Evolutionary conservation across 2,329 filamentous ascomycete species (phyloP).

Genomic region (Septoria petroselini): DNA sequence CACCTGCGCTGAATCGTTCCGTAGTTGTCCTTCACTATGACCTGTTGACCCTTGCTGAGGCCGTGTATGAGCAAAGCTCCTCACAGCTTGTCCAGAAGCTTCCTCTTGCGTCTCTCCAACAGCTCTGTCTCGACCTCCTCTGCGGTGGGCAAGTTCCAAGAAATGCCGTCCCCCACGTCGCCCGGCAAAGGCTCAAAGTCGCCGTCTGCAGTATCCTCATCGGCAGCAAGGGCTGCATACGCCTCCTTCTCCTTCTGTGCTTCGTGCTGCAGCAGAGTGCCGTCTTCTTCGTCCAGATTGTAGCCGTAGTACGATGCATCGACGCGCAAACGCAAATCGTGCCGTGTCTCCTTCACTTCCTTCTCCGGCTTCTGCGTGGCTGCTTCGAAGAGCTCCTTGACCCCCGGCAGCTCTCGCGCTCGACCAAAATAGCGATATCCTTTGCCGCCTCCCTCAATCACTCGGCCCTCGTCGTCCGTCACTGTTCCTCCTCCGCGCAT

Average conservation of each 20-base stretch:
- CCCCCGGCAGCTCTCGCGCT: constrained; percentile 83
- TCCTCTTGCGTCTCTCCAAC: constrained; percentile 77
- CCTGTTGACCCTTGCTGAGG: neutral
- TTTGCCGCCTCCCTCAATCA: constrained; percentile 67
- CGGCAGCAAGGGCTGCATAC: constrained; percentile 62
- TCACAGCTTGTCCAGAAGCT: constrained; percentile 66
- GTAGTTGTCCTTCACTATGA: neutral
- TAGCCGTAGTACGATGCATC: constrained; percentile 97
- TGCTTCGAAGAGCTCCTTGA: constrained; percentile 92
- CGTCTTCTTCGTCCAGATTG: constrained; percentile 87
- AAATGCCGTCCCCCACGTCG: constrained; percentile 75
- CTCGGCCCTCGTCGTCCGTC: constrained; percentile 54
- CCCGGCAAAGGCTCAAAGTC: constrained; percentile 83
- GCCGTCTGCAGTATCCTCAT: constrained; percentile 33
- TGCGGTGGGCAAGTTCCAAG: constrained; percentile 78
- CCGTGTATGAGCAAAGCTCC: no score
- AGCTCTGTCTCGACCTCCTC: constrained; percentile 95
- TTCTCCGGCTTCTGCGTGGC: constrained; percentile 56
- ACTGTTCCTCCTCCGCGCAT: constrained; percentile 64
- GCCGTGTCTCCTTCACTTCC: constrained; percentile 62
- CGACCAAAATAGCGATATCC: constrained; percentile 94
- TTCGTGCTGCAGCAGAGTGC: constrained; percentile 75
- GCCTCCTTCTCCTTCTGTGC: constrained; percentile 78
- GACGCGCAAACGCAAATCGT: constrained; percentile 70
- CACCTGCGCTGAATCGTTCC: no score